Evolutionary conservation across 1,284 basidiomycete species (phyloP).

Genomic region (Ustilago xerochloae): DNA sequence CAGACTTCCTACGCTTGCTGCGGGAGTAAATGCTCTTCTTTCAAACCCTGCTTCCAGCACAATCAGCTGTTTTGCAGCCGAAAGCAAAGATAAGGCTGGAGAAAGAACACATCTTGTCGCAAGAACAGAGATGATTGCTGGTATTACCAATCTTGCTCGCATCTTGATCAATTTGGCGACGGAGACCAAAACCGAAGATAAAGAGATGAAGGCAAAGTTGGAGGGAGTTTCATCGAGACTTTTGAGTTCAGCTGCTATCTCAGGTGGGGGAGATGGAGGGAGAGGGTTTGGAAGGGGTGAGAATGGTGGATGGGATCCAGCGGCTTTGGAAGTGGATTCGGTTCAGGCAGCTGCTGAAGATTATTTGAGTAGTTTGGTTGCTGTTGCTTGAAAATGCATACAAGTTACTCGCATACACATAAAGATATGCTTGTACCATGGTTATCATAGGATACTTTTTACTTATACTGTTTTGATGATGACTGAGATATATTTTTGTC

Average conservation of each 20-base stretch:
- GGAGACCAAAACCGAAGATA: background rate
- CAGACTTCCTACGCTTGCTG: constrained; percentile 74
- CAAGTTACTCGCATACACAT: background rate
- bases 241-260: constrained; percentile 10
- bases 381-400: constrained; percentile 10
- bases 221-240: constrained; percentile 13
- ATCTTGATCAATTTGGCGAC: constrained; percentile 30
- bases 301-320: constrained; percentile 27
- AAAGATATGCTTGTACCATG: background rate
- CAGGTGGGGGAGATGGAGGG: constrained; percentile 1
- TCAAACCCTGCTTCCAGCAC: constrained; percentile 47
- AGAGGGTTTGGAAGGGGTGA: constrained; percentile 1
- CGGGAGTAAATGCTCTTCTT: constrained; percentile 65
- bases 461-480: no score
- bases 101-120: constrained; percentile 77
- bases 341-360: constrained; percentile 48
- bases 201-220: constrained; percentile 4
- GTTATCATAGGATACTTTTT: background rate
- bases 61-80: background rate
- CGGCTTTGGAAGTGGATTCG: constrained; percentile 34
- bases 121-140: constrained; percentile 78
- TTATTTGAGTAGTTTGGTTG: constrained; percentile 34
- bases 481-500: no score
- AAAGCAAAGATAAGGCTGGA: constrained; percentile 38
- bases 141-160: constrained; percentile 70